These are phyloP conservation scores for Candida sanyaensis DNA, from an alignment of 1,139 yeast genomes.

Conservation along the genomic window DNA sequence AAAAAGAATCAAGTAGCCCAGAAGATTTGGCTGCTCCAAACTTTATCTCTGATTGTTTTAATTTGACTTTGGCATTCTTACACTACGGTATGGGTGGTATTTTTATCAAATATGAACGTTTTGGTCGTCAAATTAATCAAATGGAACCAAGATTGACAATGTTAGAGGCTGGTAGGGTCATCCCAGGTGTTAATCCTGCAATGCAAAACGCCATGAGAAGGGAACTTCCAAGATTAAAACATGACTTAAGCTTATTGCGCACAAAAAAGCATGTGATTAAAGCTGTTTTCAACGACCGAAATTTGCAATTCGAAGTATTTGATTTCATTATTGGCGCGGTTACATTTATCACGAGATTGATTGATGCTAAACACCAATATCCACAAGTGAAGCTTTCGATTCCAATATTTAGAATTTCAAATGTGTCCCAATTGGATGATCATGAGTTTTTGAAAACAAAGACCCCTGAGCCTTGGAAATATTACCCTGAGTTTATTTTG, in stretches of 20 bases:
- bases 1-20: slow-evolving; percentile 12
- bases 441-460: slow-evolving; percentile 63
- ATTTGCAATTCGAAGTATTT: slow-evolving; percentile 64
- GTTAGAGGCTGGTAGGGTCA: slow-evolving; percentile 35
- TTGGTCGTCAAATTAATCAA: slow-evolving; percentile 54
- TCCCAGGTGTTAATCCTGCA: slow-evolving; percentile 31
- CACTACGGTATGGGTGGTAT: slow-evolving; percentile 92
- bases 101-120: slow-evolving; percentile 55
- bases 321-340: slow-evolving; percentile 79
- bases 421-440: slow-evolving; percentile 59
- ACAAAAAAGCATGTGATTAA: slow-evolving; percentile 56
- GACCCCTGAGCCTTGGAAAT: slow-evolving; percentile 78
- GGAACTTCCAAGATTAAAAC: slow-evolving; percentile 49
- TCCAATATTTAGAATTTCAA: slow-evolving; percentile 63
- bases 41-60: slow-evolving; percentile 88
- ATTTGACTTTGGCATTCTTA: slow-evolving; percentile 71
- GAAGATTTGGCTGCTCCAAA: slow-evolving; percentile 45
- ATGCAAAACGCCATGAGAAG: slow-evolving; percentile 30
- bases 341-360: slow-evolving; percentile 65
- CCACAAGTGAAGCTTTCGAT: slow-evolving; percentile 58
- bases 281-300: slow-evolving; percentile 58
- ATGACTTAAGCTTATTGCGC: slow-evolving; percentile 37
- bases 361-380: slow-evolving; percentile 68
- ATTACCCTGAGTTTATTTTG: slow-evolving; percentile 80
- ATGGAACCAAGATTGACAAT: slow-evolving; percentile 52